Evolutionary conservation across 2,329 filamentous ascomycete genomes (phyloP).

Genomic region (Fusarium falciforme): DNA sequence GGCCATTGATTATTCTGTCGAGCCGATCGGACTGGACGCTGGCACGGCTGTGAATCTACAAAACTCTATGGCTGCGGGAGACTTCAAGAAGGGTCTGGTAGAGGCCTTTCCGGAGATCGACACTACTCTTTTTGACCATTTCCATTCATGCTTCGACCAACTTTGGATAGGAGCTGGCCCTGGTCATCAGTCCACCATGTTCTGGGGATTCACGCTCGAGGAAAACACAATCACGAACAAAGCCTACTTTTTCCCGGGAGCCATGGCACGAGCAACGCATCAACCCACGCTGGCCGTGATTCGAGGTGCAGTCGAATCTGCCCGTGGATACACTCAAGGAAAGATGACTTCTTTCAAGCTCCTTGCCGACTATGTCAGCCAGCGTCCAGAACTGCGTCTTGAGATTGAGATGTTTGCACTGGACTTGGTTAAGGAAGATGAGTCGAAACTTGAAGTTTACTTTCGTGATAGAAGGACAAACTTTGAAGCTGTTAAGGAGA

Average conservation of each 20-base stretch:
- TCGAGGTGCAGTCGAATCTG: constrained; percentile 30
- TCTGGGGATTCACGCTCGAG: constrained; percentile 15
- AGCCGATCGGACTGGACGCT: constrained; percentile 46
- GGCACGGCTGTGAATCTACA: constrained; percentile 41
- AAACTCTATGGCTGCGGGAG: constrained; percentile 28
- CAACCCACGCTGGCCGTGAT: constrained; percentile 4
- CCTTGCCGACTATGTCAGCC: neutral
- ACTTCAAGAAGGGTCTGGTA: neutral
- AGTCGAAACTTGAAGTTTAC: constrained; percentile 53
- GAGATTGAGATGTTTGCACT: constrained; percentile 48
- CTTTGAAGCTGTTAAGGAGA: constrained; percentile 44
- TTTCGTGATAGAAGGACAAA: constrained; percentile 45
- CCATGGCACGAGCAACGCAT: neutral
- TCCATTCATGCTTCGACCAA: neutral
- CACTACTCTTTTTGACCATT: neutral
- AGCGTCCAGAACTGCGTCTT: neutral
- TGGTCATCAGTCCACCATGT: constrained; percentile 11
- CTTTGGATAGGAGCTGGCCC: neutral
- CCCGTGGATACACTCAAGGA: neutral
- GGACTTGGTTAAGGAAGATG: constrained; percentile 42
- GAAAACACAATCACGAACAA: neutral
- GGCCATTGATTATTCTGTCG: constrained; percentile 48
- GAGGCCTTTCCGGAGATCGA: neutral
- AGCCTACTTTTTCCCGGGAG: constrained; percentile 26
- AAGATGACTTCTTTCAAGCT: neutral